Conservation (phyloP, 2,329 filamentous ascomycete genomes). For the Dendrostoma leiphaemia region DNA sequence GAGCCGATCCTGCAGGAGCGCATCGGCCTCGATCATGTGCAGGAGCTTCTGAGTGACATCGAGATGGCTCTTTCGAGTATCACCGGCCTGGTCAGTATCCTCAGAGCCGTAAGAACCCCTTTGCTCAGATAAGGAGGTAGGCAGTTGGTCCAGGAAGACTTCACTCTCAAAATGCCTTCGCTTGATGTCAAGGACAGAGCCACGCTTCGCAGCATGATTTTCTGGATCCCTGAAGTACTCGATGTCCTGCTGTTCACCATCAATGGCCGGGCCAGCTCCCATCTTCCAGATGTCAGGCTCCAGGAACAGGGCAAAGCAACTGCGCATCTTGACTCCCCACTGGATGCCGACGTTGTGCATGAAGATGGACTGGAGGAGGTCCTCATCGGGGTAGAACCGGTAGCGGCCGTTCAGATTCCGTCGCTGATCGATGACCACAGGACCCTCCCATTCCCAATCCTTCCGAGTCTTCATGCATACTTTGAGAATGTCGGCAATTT, state of each 20-base stretch:
- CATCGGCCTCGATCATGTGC: slow-evolving; percentile 54
- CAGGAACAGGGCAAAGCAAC: slow-evolving; percentile 17
- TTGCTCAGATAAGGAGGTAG: slow-evolving; percentile 35
- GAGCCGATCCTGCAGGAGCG: slow-evolving; percentile 46
- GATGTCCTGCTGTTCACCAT: slow-evolving; percentile 38
- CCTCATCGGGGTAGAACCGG: slow-evolving; percentile 54
- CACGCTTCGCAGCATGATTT: neutral
- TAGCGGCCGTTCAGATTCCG: slow-evolving; percentile 48
- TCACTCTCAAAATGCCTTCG: slow-evolving; percentile 35
- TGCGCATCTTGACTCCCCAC: slow-evolving; percentile 33
- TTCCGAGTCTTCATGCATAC: slow-evolving; percentile 38
- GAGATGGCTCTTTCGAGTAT: slow-evolving; percentile 39
- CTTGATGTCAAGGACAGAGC: slow-evolving; percentile 32
- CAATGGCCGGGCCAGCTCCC: slow-evolving; percentile 24
- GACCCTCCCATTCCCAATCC: slow-evolving; percentile 37
- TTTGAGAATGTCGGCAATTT: slow-evolving; percentile 44
- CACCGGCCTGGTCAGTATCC: slow-evolving; percentile 32
- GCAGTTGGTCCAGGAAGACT: slow-evolving; percentile 58
- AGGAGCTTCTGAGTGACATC: slow-evolving; percentile 55
- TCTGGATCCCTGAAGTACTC: slow-evolving; percentile 39
- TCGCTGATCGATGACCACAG: slow-evolving; percentile 34
- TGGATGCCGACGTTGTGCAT: slow-evolving; percentile 38
- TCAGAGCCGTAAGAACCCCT: slow-evolving; percentile 32
- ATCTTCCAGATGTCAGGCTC: slow-evolving; percentile 29
- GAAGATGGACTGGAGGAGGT: slow-evolving; percentile 42